Base-by-base conservation (phyloP, 805 yeast genomes). In the Saccharomycopsis babjevae region DNA sequence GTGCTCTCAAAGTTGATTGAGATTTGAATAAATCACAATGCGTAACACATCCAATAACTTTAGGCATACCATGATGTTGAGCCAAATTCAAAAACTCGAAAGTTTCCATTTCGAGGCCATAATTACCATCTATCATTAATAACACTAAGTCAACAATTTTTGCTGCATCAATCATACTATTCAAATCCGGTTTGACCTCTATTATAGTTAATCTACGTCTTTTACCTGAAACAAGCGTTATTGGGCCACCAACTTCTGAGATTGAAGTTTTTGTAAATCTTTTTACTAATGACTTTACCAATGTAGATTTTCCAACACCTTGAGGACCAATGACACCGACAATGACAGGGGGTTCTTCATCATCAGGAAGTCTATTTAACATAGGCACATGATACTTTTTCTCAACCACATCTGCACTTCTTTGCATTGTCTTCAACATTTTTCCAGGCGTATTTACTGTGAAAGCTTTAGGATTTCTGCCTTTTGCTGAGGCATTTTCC, bases 291-390 rank as follows among this genome's bases (percentile, higher is more conserved):
- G 97, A 90, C 71, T 90, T 86, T 68, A 94, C 89, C 68, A 94
- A 77, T 0, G 98, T 93, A 16, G 97, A 84, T 71, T 94, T 94
- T 66, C 99, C 99, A 0, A 98, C 94, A 16, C 99, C 99, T 10
- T 97, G 96, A 13, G 99, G 99, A 0, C 99, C 99, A 13, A 94
- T 97, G 7, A 94, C 96, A 0, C 97, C 97, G 28, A 94, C 90
- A 61, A 94, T 85, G 25, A 94, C 86, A 50, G 99, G 99, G 22
- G 97, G 97, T 3, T 98, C 97, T 67, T 89, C 96, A 69, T 93
- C 97, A 61, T 93, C 98, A 0, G 98, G 97, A 0, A 97, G 91
- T 67, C 98, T 79, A 71, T 94, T 96, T 57, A 94, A 87, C 97
- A 94, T 92, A 16, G 99, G 98, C 22, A 92, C 97, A 77, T 94